Evolutionary conservation across 306 rosid genomes (phyloP), one percentile per base, ranked within the genome.

Genomic region (Prunus mume): DNA sequence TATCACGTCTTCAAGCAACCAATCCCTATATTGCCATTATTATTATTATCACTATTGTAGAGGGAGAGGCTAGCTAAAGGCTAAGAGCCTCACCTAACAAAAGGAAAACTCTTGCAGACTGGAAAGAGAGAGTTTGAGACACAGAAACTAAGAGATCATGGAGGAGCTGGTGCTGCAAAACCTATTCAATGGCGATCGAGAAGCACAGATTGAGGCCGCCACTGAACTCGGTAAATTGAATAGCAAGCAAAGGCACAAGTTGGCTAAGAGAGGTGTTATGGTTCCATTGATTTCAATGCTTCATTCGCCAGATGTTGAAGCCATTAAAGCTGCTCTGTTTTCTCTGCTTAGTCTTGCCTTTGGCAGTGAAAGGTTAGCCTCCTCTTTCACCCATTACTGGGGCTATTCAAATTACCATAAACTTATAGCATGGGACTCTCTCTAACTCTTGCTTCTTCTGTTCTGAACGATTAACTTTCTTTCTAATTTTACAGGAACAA

Each of bases 281-380:
- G 83, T 49, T 19, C 96, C 97, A 30, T 78, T 93, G 69, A 72
- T 93, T 80, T 87, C 87, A 12, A 93, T 93, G 93, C 96, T 93
- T 72, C 85, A 85, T 61, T 87, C 92, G 14, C 80, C 85, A 74
- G 76, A 85, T 66, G 85, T 12, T 58, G 87, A 89, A 60, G 88
- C 83, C 83, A 79, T 78, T 70, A 91, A 93, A 87, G 92, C 93
- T 79, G 74, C 97, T 83, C 88, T 93, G 0, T 77, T 41, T 77
- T 91, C 96, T 83, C 88, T 93, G 19, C 93, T 90, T 55, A 81
- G 87, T 67, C 88, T 93, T 68, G 93, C 92, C 79, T 90, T 87
- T 78, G 96, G 96, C 58, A 90, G 92, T 77, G 97, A 93, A 82
- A 72, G 97, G 97, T 93, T 79, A 80, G 91, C 72, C 71, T 7